These are phyloP conservation scores for Akanthomyces dipterigenus DNA, from an alignment of 2,329 filamentous ascomycete genomes.

Conservation along the genomic window DNA sequence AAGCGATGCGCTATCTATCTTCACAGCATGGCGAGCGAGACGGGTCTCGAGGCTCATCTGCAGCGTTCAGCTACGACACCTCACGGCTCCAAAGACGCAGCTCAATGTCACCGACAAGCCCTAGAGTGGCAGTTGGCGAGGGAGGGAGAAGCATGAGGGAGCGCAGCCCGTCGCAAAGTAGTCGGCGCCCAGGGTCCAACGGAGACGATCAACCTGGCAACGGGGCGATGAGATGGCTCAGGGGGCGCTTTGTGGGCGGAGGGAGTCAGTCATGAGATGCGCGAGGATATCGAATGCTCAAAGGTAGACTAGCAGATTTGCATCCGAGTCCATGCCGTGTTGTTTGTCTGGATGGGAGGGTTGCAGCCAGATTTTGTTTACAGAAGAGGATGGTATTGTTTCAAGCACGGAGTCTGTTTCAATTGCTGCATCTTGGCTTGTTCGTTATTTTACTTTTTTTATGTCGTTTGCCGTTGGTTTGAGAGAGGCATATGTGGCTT, in stretches of 20 bases:
- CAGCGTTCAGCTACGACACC: conserved; percentile 26
- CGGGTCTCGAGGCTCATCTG: conserved; percentile 16
- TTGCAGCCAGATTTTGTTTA: neutral
- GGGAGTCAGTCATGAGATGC: conserved; percentile 14
- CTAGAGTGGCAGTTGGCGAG: conserved; percentile 22
- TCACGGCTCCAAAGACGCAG: conserved; percentile 30
- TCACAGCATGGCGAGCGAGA: conserved; percentile 22
- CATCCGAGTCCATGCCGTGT: neutral
- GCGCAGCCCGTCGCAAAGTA: conserved; percentile 32
- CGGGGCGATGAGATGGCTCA: conserved; percentile 38
- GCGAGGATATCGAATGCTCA: neutral
- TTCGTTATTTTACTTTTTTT: neutral
- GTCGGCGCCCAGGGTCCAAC: conserved; percentile 22
- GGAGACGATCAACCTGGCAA: conserved; percentile 25
- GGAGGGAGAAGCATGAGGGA: conserved; percentile 29
- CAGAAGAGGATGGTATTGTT: neutral
- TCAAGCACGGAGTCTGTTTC: neutral
- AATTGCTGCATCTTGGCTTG: neutral
- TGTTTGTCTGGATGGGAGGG: neutral
- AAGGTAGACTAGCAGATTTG: neutral
- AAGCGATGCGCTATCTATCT: conserved; percentile 25
- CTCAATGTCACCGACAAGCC: conserved; percentile 33
- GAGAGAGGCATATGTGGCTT: neutral
- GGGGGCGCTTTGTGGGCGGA: conserved; percentile 31
- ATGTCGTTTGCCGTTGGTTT: neutral